Evolutionary conservation across 352 stramenopile species (phyloP).

Genomic region (Phytophthora crassamura): DNA sequence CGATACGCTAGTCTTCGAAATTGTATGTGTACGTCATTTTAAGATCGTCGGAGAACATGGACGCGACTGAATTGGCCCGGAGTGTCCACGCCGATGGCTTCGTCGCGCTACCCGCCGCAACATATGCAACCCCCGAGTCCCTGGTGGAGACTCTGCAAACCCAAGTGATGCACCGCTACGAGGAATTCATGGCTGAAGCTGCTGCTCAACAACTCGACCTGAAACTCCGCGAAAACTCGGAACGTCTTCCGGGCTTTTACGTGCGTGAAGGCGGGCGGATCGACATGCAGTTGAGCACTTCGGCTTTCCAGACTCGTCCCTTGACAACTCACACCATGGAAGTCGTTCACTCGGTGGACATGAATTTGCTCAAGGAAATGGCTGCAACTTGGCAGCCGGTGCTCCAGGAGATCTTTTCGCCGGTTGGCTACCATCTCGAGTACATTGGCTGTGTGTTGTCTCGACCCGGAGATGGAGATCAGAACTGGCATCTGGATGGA

Average conservation of each 20-base stretch:
- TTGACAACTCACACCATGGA: slow-evolving; percentile 4
- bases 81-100: slow-evolving; percentile 58
- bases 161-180: slow-evolving; percentile 49
- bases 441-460: slow-evolving; percentile 80
- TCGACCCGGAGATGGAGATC: slow-evolving; percentile 58
- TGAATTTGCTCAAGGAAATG: slow-evolving; percentile 40
- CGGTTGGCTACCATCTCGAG: slow-evolving; percentile 49
- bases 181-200: slow-evolving; percentile 45
- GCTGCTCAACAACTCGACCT: slow-evolving; percentile 39
- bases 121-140: slow-evolving; percentile 15
- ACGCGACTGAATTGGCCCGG: slow-evolving; percentile 18
- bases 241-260: slow-evolving; percentile 73
- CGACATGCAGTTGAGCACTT: slow-evolving; percentile 67
- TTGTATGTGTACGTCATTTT: not conserved
- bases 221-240: slow-evolving; percentile 45
- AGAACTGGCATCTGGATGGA: slow-evolving; percentile 87
- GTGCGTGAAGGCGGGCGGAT: slow-evolving; percentile 71
- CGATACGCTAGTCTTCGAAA: not conserved
- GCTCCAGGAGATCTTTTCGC: slow-evolving; percentile 27
- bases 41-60: slow-evolving; percentile 31
- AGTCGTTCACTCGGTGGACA: slow-evolving; percentile 34
- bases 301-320: slow-evolving; percentile 19
- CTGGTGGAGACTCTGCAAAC: slow-evolving; percentile 29
- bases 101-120: slow-evolving; percentile 38
- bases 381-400: slow-evolving; percentile 39